Evolutionary conservation across 768 basidiomycete genomes (phyloP), one percentile per base, ranked within the genome.

Genomic region (Leccinum barrowsii): DNA sequence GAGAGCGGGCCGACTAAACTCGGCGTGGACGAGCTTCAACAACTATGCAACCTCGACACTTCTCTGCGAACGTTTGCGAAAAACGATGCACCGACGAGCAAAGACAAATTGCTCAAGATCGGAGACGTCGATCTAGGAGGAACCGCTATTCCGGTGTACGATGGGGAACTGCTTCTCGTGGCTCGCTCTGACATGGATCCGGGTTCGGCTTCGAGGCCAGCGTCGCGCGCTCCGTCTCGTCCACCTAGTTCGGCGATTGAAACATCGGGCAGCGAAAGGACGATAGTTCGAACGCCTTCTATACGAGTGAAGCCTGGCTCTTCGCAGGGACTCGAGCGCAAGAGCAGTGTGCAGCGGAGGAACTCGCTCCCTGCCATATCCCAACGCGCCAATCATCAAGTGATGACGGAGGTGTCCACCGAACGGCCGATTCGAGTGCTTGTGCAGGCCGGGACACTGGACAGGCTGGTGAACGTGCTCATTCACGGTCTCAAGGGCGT

Each of bases 351-450:
- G 55, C 85, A 87, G 1, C 81, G 89, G 17, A 78, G 91, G 19
- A 92, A 82, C 63, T 94, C 91, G 1, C 73, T 94, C 7, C 91
- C 91, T n/a, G 83, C 88, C 0, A 78, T 92, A 10, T 86, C 89
- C 0, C 82, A 82, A 22, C 78, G 84, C 13, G 75, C 82, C 6
- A 85, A 80, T 53, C 78, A 83, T 50, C 77, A 86, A 34, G 75
- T 86, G 5, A 72, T 82, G 8, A 74, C 84, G 1, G 90, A 91
- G 67, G 77, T 80, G 0, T 84, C 86, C 0, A 82, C 84, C 1
- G 89, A 90, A 57, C 82, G 84, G 3, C 85, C 90, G 0, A 75
- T 93, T 35, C 83, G 90, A 12, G 90, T 91, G 0, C 73, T 89
- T 12, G 87, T 94, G 5, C 83, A 88, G 63, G 89, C 90, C 3